Evolutionary conservation across 495 filamentous ascomycete species (phyloP), one percentile per base, ranked within the genome.

Genomic region (Penicillium lagena): DNA sequence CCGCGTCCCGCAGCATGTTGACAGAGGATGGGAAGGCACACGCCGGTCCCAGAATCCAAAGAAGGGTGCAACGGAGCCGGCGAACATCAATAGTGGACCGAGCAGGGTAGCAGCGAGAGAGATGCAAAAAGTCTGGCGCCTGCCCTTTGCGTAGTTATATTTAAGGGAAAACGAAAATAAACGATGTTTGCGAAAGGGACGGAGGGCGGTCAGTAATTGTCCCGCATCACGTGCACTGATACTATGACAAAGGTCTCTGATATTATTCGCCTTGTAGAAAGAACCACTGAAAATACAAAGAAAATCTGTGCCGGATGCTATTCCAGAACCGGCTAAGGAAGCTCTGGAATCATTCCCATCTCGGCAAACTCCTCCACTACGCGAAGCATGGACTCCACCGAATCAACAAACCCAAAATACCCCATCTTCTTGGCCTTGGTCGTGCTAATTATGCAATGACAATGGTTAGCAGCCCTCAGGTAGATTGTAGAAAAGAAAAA

Each of bases 331-430:
- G n/a, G 8, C 34, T 28, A 32, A 12, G 54, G 47, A 35, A 64
- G 47, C 5, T 52, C 44, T 37, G 65, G 60, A 29, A 67, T 46
- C 64, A 70, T 67, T 43, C 56, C 52, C 46, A 66, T 12, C 35
- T 53, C 48, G 15, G 41, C 62, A 38, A 67, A 63, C 15, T 62
- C 56, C 12, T 59, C 47, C 30, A 58, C 36, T 29, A 63, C 61
- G 34, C 66, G 59, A 38, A 62, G 51, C 7, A 67, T 43, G 6
- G 52, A 60, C 36, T 71, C 68, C 9, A 49, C 54, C 2, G 62
- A 57, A 37, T 73, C 67, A 37, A 72, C 60, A 43, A 63, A 67
- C 29, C 68, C 62, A 43, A 62, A 62, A 50, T 58, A 70, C 12
- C 67, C 66, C 30, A 64, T 41, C 39, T 69, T 68, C 13, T 58